Conservation (phyloP, 768 basidiomycete genomes). For the Grammothele lineata region DNA sequence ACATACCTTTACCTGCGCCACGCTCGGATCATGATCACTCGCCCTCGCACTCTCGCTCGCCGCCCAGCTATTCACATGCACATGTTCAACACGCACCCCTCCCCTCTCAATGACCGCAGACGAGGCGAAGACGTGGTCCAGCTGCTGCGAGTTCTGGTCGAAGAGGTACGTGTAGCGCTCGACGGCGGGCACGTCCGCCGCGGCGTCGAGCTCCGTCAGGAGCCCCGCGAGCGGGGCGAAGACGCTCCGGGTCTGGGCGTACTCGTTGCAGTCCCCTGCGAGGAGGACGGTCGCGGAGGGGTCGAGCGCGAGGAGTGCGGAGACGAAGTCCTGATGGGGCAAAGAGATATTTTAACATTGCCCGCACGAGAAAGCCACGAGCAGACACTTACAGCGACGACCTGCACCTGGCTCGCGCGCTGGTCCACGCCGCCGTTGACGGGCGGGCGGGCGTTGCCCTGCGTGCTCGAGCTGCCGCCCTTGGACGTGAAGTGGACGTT, state of each 20-base stretch:
- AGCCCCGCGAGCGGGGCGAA: conserved; percentile 40
- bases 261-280: conserved; percentile 63
- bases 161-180: conserved; percentile 61
- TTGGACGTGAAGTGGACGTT: conserved; percentile 59
- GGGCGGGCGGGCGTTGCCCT: conserved; percentile 53
- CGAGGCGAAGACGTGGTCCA: conserved; percentile 51
- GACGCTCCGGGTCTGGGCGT: conserved; percentile 45
- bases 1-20: conserved; percentile 45
- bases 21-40: conserved; percentile 60
- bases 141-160: conserved; percentile 52
- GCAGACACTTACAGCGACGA: conserved; percentile 40
- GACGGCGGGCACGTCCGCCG: conserved; percentile 38
- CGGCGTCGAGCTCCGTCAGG: conserved; percentile 46
- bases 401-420: conserved; percentile 45
- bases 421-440: conserved; percentile 47
- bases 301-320: conserved; percentile 40
- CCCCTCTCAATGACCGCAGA: conserved; percentile 36
- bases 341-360: not conserved
- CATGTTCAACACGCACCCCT: conserved; percentile 44
- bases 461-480: conserved; percentile 40
- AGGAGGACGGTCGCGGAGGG: conserved; percentile 44
- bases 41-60: conserved; percentile 35
- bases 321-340: conserved; percentile 40
- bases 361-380: not conserved
- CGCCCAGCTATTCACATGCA: conserved; percentile 59